These are phyloP conservation scores for Podila clonocystis DNA, from an alignment of 192 early-diverging fungal genomes.

Conservation along the genomic window DNA sequence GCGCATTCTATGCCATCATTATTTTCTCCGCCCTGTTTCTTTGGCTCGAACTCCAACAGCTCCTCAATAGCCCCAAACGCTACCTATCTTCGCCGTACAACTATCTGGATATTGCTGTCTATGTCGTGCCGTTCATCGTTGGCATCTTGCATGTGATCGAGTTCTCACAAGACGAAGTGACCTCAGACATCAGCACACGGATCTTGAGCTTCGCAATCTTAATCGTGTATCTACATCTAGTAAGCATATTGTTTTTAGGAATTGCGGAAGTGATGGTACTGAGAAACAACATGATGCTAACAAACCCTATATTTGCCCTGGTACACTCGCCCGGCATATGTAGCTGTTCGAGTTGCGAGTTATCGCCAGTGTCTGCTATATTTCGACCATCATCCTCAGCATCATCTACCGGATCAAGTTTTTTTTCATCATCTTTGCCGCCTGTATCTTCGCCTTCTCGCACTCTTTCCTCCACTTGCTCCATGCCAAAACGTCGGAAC, in stretches of 20 bases:
- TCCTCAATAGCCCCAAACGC: neutral
- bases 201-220: slow-evolving; percentile 14
- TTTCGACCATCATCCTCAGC: slow-evolving; percentile 26
- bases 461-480: slow-evolving; percentile 24
- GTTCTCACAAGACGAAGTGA: neutral
- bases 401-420: slow-evolving; percentile 16
- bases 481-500: neutral
- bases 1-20: slow-evolving; percentile 20
- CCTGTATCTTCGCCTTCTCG: slow-evolving; percentile 20
- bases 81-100: slow-evolving; percentile 13
- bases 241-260: neutral
- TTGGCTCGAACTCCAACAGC: slow-evolving; percentile 25
- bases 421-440: slow-evolving; percentile 47
- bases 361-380: slow-evolving; percentile 21
- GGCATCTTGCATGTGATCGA: neutral
- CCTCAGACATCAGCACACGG: neutral
- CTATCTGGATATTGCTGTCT: slow-evolving; percentile 9
- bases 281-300: neutral
- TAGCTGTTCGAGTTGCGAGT: slow-evolving; percentile 39
- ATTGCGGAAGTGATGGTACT: neutral
- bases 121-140: neutral
- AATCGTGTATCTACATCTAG: slow-evolving; percentile 18
- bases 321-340: neutral
- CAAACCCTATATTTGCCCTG: neutral
- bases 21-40: slow-evolving; percentile 11